Conservation (phyloP, 768 basidiomycete species). For the Auriscalpium orientale region DNA sequence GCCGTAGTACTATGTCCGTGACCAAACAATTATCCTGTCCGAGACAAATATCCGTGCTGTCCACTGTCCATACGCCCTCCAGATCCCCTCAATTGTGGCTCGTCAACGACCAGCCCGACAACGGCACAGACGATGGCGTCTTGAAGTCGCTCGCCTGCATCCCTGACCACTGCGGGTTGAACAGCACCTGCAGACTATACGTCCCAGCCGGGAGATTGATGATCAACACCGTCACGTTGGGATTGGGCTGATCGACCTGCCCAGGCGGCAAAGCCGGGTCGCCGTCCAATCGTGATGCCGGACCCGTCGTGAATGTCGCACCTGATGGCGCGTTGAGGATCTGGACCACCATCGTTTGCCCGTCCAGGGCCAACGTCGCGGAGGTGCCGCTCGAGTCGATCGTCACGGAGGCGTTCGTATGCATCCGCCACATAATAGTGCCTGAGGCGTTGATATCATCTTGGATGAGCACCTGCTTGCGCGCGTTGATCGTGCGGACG, state of each 20-base stretch:
- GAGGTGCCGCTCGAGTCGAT: slow-evolving; percentile 47
- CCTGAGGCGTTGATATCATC: slow-evolving; percentile 71
- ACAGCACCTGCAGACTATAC: slow-evolving; percentile 75
- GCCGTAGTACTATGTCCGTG: background rate
- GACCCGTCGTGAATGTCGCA: slow-evolving; percentile 50
- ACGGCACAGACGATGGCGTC: slow-evolving; percentile 61
- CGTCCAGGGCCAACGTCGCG: slow-evolving; percentile 70
- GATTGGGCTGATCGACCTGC: slow-evolving; percentile 63
- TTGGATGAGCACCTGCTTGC: slow-evolving; percentile 86
- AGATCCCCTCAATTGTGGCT: slow-evolving; percentile 61
- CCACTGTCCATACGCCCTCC: background rate
- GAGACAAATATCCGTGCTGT: background rate
- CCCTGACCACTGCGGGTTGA: slow-evolving; percentile 89
- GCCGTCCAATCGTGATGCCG: slow-evolving; percentile 45
- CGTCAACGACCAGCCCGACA: slow-evolving; percentile 69
- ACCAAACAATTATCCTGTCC: background rate
- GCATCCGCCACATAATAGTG: slow-evolving; percentile 81
- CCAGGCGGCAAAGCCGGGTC: slow-evolving; percentile 60
- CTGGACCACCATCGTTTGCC: slow-evolving; percentile 54
- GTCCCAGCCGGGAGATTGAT: slow-evolving; percentile 62
- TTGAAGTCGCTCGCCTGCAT: slow-evolving; percentile 54
- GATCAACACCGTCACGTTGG: slow-evolving; percentile 70
- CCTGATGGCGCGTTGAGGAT: slow-evolving; percentile 63
- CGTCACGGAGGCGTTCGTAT: slow-evolving; percentile 86
- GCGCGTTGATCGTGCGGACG: slow-evolving; percentile 70